Conservation (phyloP, 345 rosid species). For the Noccaea bulbosa region DNA sequence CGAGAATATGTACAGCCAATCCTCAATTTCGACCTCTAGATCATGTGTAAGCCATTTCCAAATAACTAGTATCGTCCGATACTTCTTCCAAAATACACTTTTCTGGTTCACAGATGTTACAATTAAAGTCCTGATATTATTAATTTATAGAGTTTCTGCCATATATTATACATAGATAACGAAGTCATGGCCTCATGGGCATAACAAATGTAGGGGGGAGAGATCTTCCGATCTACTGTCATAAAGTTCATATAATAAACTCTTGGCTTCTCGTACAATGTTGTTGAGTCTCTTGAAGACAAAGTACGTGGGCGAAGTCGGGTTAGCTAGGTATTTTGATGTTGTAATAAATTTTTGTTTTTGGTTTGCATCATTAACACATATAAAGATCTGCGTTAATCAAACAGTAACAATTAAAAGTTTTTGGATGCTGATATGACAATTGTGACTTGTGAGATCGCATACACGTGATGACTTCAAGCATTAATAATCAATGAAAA, state of each 20-base stretch:
- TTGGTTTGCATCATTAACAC: neutral
- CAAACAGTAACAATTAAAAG: neutral
- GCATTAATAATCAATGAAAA: no score
- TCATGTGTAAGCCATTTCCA: no score
- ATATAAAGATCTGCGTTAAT: neutral
- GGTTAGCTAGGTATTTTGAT: neutral
- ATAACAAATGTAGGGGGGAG: neutral
- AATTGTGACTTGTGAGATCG: no score
- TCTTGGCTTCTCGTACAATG: neutral
- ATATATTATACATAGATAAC: no score
- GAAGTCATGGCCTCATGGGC: neutral
- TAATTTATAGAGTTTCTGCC: no score
- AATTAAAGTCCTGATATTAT: no score
- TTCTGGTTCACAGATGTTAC: no score
- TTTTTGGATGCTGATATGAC: neutral
- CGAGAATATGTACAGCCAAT: no score
- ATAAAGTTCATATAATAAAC: neutral
- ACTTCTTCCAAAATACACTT: no score
- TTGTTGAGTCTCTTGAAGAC: conserved; percentile 11
- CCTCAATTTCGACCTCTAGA: no score
- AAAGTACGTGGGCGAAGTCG: neutral
- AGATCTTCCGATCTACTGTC: neutral
- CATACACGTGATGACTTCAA: no score
- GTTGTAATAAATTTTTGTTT: neutral
- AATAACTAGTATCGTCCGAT: no score